Percentiles rank a stretch among this genome's conserved stretches.
These are phyloP conservation scores for Porcisia hertigi DNA, from an alignment of 208 protist species.

Conservation along the genomic window DNA sequence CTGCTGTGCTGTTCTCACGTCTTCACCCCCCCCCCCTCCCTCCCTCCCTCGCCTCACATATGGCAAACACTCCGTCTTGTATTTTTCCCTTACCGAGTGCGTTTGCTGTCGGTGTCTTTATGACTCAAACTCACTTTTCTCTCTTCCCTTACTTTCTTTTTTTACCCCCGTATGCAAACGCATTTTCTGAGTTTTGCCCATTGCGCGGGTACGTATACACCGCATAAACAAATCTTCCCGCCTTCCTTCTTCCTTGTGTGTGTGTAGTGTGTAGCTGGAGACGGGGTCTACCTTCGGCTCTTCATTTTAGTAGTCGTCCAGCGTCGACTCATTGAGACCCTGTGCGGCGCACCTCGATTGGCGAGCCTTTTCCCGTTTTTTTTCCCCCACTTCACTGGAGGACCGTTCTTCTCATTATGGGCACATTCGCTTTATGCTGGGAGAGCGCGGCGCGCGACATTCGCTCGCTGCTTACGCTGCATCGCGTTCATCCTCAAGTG, in stretches of 20 bases:
- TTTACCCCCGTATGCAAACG: background rate
- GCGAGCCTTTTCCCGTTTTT: background rate
- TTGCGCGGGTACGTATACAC: too few species aligned
- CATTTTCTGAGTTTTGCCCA: too few species aligned
- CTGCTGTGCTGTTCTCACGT: too few species aligned
- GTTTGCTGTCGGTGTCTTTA: too few species aligned
- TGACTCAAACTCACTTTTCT: too few species aligned
- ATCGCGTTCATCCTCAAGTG: slow-evolving; percentile 88
- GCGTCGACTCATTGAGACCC: background rate
- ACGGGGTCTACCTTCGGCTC: background rate
- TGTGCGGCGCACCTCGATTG: background rate
- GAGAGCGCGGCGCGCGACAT: slow-evolving; percentile 77
- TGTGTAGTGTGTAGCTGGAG: background rate
- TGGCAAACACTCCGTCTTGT: too few species aligned
- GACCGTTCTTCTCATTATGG: slow-evolving; percentile 33
- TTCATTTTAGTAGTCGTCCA: background rate
- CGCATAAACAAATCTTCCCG: too few species aligned
- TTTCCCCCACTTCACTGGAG: background rate
- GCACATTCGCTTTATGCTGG: slow-evolving; percentile 57
- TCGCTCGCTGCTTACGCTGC: slow-evolving; percentile 65
- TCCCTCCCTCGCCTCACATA: too few species aligned
- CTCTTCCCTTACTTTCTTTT: background rate
- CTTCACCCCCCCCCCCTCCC: too few species aligned
- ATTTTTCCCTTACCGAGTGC: too few species aligned
- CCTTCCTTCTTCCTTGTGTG: background rate